Conservation (phyloP, 1,284 basidiomycete genomes). For the Boletus nobilissimus region DNA sequence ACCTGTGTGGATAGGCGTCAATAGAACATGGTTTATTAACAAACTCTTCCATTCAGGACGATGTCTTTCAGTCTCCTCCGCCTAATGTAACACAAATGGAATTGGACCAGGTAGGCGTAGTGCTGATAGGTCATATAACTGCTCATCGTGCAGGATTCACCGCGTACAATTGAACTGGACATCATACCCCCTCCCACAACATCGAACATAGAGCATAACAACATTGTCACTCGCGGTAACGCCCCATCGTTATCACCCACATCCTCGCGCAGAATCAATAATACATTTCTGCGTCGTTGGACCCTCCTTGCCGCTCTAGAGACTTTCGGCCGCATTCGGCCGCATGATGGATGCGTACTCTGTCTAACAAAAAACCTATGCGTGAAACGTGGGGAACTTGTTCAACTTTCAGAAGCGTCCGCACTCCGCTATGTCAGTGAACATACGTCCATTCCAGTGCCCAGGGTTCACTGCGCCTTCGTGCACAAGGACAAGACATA, state of each 20-base stretch:
- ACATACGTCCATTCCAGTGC: constrained; percentile 17
- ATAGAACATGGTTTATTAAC: too few relatives aligned
- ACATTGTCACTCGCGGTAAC: neutral
- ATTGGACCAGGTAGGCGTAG: neutral
- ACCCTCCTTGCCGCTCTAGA: neutral
- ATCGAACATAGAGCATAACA: neutral
- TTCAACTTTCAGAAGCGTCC: neutral
- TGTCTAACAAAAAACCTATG: neutral
- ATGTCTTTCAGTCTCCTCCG: neutral
- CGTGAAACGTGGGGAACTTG: neutral
- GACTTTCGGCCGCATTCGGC: neutral
- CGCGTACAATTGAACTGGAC: neutral
- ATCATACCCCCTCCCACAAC: neutral
- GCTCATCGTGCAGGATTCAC: neutral
- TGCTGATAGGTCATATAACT: neutral
- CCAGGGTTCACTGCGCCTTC: constrained; percentile 19
- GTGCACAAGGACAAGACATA: neutral
- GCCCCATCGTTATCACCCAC: neutral
- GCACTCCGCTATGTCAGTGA: neutral
- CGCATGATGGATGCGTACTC: neutral
- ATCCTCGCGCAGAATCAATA: neutral
- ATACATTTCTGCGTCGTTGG: neutral
- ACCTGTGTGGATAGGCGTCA: too few relatives aligned
- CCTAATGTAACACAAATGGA: neutral
- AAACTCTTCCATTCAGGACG: neutral